Conservation (phyloP, 2,329 filamentous ascomycete genomes). For the Beauveria varroae region DNA sequence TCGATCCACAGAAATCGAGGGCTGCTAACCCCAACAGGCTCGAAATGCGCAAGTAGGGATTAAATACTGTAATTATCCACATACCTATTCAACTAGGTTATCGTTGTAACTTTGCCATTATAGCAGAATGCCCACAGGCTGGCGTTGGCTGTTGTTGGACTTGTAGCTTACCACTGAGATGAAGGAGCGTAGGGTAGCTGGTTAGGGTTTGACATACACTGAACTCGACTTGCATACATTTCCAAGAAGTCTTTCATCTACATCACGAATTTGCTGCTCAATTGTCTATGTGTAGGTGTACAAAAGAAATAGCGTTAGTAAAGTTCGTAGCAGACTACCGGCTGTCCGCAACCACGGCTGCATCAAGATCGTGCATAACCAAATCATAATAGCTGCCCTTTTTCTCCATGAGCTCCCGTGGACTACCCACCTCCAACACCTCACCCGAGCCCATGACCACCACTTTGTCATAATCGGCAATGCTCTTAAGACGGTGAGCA, state of each 20-base stretch:
- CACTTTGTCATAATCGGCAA: constrained; percentile 52
- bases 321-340: neutral
- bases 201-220: too few relatives aligned
- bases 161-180: neutral
- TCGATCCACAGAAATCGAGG: neutral
- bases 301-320: too few relatives aligned
- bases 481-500: constrained; percentile 49
- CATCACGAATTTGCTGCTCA: too few relatives aligned
- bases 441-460: constrained; percentile 48
- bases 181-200: too few relatives aligned
- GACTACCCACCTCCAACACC: constrained; percentile 46
- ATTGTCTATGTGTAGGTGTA: too few relatives aligned
- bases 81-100: neutral
- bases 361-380: constrained; percentile 46
- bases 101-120: neutral
- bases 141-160: neutral
- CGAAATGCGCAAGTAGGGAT: neutral
- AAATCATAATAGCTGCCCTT: constrained; percentile 45
- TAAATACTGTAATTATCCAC: too few relatives aligned
- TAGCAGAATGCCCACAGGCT: neutral
- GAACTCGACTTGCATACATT: too few relatives aligned
- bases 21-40: neutral
- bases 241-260: too few relatives aligned
- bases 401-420: constrained; percentile 36
- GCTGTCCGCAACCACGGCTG: neutral